phyloP scores from a whole-genome alignment of 306 rosid genomes.

The Pterocarpus macrocarpus region DNA sequence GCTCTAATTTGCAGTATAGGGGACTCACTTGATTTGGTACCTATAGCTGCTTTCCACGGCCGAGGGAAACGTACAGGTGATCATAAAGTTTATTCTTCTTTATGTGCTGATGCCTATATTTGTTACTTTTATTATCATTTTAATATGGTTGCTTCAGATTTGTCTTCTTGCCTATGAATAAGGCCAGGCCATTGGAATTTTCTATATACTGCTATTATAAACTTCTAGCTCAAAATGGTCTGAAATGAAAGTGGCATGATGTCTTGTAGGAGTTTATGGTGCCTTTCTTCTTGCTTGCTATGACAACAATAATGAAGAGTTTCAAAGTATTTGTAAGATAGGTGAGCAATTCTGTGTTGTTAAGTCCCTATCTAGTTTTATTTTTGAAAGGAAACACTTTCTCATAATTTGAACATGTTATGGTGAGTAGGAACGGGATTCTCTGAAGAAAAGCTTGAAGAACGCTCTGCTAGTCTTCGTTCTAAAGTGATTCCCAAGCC shows the following conservation, averaged over 20 bases:
- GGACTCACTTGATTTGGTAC: conserved; percentile 95
- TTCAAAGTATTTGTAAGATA: conserved; percentile 93
- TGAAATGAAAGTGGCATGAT: conserved; percentile 41
- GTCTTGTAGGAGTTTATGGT: conserved; percentile 84
- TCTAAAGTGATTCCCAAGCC: conserved; percentile 81
- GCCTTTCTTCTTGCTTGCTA: conserved; percentile 95
- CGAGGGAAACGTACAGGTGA: conserved; percentile 97
- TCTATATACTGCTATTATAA: conserved; percentile 38
- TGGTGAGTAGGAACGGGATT: conserved; percentile 81
- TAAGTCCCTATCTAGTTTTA: conserved; percentile 25
- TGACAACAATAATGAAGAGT: conserved; percentile 78
- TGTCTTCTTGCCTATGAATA: conserved; percentile 1
- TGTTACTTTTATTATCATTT: conserved; percentile 1
- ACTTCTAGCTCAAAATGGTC: conserved; percentile 27
- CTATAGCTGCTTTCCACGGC: conserved; percentile 95
- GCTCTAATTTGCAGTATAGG: conserved; percentile 75
- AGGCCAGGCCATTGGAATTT: conserved; percentile 32
- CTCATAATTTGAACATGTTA: conserved; percentile 37
- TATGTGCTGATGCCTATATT: conserved; percentile 18
- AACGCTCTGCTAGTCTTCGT: conserved; percentile 80
- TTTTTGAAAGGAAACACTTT: conserved; percentile 40
- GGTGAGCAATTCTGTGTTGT: conserved; percentile 64
- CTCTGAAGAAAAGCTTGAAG: conserved; percentile 76
- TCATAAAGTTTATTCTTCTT: conserved; percentile 25
- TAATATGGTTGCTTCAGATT: neutral